A percentile compares a stretch with the other conserved stretches of the same genome.
phyloP scores from a whole-genome alignment of 108 stramenopile species.

The Nitzschia sp. region DNA sequence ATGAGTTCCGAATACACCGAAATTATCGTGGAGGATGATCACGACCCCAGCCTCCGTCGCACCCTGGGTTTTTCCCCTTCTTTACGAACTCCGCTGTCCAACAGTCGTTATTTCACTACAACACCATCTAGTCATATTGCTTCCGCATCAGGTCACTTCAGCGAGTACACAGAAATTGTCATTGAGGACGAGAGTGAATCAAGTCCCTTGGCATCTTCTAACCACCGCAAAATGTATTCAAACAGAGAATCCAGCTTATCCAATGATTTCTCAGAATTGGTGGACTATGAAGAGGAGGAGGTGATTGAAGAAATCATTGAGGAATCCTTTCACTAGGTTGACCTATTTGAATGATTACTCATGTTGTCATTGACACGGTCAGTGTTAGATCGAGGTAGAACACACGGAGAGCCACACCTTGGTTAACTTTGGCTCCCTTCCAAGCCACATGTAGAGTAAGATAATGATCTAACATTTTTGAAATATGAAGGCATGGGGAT shows the following conservation, averaged over 20 bases:
- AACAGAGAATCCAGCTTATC: neutral
- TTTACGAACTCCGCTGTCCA: neutral
- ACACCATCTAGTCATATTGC: neutral
- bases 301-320: conserved; percentile 13
- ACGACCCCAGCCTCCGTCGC: neutral
- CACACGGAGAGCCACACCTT: too few relatives aligned
- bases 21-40: conserved; percentile 4
- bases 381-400: too few relatives aligned
- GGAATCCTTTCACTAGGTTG: neutral
- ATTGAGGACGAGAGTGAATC: conserved; percentile 9
- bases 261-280: conserved; percentile 11
- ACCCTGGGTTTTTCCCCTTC: neutral
- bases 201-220: neutral
- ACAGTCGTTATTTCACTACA: neutral
- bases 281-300: conserved; percentile 8
- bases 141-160: neutral
- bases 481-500: too few relatives aligned
- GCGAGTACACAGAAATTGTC: conserved; percentile 2
- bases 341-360: too few relatives aligned
- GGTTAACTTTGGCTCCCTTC: too few relatives aligned
- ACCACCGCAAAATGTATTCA: neutral
- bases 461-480: too few relatives aligned
- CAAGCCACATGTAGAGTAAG: too few relatives aligned
- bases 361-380: too few relatives aligned
- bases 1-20: conserved; percentile 7